A percentile compares a stretch with the other conserved stretches of the same genome.
Conservation (phyloP, 257 asterid species). For the Jaltomata sinuosa region DNA sequence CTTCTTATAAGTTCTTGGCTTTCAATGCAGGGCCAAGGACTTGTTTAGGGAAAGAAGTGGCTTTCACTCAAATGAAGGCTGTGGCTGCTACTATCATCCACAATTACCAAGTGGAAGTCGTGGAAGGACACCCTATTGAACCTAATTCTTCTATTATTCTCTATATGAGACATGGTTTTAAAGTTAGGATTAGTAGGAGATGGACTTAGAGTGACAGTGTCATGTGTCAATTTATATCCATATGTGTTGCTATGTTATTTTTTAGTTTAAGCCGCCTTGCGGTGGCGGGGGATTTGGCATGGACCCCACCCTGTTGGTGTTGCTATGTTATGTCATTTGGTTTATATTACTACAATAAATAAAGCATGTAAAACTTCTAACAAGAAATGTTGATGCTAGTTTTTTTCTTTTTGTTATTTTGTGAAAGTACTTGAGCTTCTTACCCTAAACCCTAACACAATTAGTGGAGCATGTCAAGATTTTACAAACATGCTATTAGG, state of each 20-base stretch:
- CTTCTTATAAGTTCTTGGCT: conserved; percentile 40
- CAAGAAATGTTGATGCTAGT: no score
- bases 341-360: neutral
- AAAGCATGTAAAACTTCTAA: neutral
- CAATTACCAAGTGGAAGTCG: conserved; percentile 36
- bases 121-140: conserved; percentile 32
- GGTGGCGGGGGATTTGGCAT: no score
- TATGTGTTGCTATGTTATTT: no score
- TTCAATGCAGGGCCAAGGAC: conserved; percentile 53
- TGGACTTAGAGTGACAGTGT: conserved; percentile 4
- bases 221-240: no score
- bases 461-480: neutral
- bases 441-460: no score
- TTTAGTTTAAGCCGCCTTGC: neutral
- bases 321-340: no score
- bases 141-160: conserved; percentile 64
- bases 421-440: no score
- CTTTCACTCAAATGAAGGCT: conserved; percentile 48
- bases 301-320: no score
- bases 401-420: neutral
- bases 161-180: conserved; percentile 57
- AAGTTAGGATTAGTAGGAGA: conserved; percentile 43
- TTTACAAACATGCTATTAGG: no score
- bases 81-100: conserved; percentile 56
- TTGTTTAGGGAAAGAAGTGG: conserved; percentile 53